These are phyloP conservation scores for Viola pubescens DNA, from an alignment of 441 rosid species.

Conservation along the genomic window DNA sequence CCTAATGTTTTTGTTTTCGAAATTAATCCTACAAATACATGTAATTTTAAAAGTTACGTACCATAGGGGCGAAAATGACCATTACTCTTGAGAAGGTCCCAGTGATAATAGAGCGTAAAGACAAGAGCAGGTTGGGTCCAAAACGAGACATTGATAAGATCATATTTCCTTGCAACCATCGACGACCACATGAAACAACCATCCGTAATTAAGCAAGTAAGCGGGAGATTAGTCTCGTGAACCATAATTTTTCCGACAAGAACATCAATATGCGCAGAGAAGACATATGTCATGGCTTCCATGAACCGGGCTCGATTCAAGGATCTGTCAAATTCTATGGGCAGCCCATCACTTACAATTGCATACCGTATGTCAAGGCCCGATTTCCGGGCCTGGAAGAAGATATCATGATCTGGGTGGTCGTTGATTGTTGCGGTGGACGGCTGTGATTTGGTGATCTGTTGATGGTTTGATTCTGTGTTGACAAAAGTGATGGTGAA, in stretches of 20 bases:
- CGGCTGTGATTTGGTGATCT: constrained; percentile 19
- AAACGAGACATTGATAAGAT: constrained; percentile 48
- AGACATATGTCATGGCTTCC: constrained; percentile 29
- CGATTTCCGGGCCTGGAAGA: constrained; percentile 31
- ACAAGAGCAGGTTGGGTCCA: constrained; percentile 72
- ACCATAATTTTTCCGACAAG: constrained; percentile 26
- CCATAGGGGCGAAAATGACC: constrained; percentile 52
- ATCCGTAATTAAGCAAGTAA: constrained; percentile 45
- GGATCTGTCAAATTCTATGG: constrained; percentile 42
- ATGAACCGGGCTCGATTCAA: constrained; percentile 46
- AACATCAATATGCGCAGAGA: constrained; percentile 49
- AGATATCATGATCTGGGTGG: constrained; percentile 24
- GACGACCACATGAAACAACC: constrained; percentile 56
- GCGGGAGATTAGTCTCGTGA: neutral
- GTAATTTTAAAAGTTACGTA: constrained; percentile 8
- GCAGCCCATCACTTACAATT: constrained; percentile 55
- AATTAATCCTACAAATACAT: too few species aligned
- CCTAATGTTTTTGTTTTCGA: too few species aligned
- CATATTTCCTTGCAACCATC: constrained; percentile 38
- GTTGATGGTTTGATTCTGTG: constrained; percentile 44
- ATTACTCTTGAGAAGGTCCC: constrained; percentile 43
- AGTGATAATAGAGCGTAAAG: constrained; percentile 47
- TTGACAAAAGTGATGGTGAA: constrained; percentile 53
- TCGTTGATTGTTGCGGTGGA: neutral
- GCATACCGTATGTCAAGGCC: constrained; percentile 50